A percentile compares a stretch with the other conserved stretches of the same genome.
These are phyloP conservation scores for Phlegmacium glaucopus DNA, from an alignment of 768 basidiomycete genomes.

Conservation along the genomic window DNA sequence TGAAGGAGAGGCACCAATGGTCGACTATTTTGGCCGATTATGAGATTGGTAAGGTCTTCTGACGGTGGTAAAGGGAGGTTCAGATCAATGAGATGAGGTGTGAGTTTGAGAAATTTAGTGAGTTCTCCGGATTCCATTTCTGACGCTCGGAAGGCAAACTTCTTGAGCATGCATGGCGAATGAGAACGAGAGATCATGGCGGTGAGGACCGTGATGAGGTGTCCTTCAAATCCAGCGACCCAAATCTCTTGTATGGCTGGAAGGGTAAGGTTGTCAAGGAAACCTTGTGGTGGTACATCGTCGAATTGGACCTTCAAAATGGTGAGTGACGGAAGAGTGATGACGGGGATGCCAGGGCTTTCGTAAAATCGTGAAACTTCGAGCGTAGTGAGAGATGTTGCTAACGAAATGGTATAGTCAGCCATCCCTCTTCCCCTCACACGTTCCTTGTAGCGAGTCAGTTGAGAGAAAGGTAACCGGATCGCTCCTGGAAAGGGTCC, in stretches of 20 bases:
- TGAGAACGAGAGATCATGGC: slow-evolving; percentile 11
- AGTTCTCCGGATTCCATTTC: slow-evolving; percentile 8
- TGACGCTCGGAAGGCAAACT: background rate
- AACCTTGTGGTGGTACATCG: slow-evolving; percentile 7
- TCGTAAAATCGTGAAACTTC: slow-evolving; percentile 11
- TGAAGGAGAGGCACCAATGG: slow-evolving; percentile 10
- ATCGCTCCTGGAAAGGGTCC: slow-evolving; percentile 14
- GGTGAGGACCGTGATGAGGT: slow-evolving; percentile 12
- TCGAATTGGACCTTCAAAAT: slow-evolving; percentile 20
- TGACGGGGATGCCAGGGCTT: slow-evolving; percentile 10
- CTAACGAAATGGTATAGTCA: background rate
- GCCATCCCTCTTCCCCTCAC: background rate
- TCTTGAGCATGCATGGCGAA: slow-evolving; percentile 11
- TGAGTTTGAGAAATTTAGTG: slow-evolving; percentile 9
- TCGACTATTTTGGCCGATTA: background rate
- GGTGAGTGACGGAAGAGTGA: slow-evolving; percentile 15
- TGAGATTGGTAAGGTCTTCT: slow-evolving; percentile 8
- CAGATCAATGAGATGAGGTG: slow-evolving; percentile 11
- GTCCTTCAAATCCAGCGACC: slow-evolving; percentile 10
- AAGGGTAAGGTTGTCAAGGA: slow-evolving; percentile 16
- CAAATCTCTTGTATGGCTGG: slow-evolving; percentile 20
- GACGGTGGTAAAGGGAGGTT: slow-evolving; percentile 13
- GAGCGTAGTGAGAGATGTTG: slow-evolving; percentile 15
- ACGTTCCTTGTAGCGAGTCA: slow-evolving; percentile 19
- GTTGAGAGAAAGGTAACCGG: slow-evolving; percentile 17